Conservation (phyloP, 495 filamentous ascomycete genomes). For the Penicillium flavigenum region DNA sequence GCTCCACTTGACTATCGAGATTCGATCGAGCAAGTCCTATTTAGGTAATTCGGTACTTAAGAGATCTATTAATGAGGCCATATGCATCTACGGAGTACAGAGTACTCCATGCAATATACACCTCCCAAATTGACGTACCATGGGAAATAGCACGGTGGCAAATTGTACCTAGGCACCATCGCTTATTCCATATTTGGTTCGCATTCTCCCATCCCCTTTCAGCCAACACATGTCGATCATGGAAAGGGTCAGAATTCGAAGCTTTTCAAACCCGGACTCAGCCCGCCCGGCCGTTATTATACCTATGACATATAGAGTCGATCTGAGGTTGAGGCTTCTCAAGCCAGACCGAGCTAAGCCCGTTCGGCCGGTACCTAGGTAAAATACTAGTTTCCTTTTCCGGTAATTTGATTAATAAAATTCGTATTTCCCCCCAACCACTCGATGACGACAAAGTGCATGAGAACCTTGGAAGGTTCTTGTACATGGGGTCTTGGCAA, state of each 20-base stretch:
- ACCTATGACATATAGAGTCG: too few relatives aligned
- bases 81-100: too few relatives aligned
- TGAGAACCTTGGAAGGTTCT: not conserved
- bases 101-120: too few relatives aligned
- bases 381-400: not conserved
- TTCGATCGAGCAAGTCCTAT: not conserved
- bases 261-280: too few relatives aligned
- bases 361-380: constrained; percentile 4
- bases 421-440: not conserved
- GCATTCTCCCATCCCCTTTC: not conserved
- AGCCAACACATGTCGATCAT: too few relatives aligned
- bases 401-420: not conserved
- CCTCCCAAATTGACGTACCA: too few relatives aligned
- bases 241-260: too few relatives aligned
- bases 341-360: not conserved
- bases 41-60: too few relatives aligned
- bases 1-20: not conserved
- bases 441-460: not conserved
- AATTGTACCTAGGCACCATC: not conserved
- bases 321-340: not conserved
- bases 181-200: not conserved
- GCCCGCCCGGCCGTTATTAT: too few relatives aligned
- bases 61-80: too few relatives aligned
- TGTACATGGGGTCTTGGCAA: not conserved
- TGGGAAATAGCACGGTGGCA: not conserved